Base-by-base conservation (phyloP, 208 protist species). In the Leishmania gerbilli region DNA sequence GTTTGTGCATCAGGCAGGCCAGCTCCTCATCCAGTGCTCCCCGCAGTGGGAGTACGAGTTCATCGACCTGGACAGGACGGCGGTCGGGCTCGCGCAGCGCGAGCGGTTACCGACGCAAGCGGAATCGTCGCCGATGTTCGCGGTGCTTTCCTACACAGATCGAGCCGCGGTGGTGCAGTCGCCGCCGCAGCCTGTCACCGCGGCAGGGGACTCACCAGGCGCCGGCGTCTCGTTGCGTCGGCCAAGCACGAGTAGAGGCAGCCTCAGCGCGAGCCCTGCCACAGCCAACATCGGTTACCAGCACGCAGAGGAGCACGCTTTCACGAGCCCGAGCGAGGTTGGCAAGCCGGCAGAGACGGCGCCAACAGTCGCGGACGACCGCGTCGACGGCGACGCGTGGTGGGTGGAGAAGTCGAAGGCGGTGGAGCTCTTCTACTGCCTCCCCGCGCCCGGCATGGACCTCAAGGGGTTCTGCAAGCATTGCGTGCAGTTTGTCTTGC, bases 31-130 rank as follows among this genome's bases (percentile, higher is more conserved):
- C 58, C 91, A 91, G 74, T 91, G 91, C 79, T 87, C 88, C 6
- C 95, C 93, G 24, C 86, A 93, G 74, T 98, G 95, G 95, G 88
- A 95, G 80, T 88, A 81, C 71, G 85, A 81, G 51, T 97, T 97
- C 77, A 97, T 97, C 76, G 95, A 97, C 72, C 87, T 92, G 17
- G 89, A 90, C 53, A 45, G 77, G 84, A 88, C 82, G 4, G 83
- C 83, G 24, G 77, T 77, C 45, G 79, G 83, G 40, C 42, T 80
- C 58, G 79, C 83, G 24, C 79, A 80, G 79, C 67, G 71, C 37
- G 72, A 67, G n/a, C 65, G 13, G 79, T 8, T 58, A n/a, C 79
- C 31, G 19, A 21, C 51, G 8, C 24, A 56, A 49, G 17, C n/a
- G 15, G 77, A 79, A 13, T 67, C 51, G n/a, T 68, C 77, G 55